Evolutionary conservation across 2,329 filamentous ascomycete species (phyloP).

Genomic region (Pseudogymnoascus verrucosus): DNA sequence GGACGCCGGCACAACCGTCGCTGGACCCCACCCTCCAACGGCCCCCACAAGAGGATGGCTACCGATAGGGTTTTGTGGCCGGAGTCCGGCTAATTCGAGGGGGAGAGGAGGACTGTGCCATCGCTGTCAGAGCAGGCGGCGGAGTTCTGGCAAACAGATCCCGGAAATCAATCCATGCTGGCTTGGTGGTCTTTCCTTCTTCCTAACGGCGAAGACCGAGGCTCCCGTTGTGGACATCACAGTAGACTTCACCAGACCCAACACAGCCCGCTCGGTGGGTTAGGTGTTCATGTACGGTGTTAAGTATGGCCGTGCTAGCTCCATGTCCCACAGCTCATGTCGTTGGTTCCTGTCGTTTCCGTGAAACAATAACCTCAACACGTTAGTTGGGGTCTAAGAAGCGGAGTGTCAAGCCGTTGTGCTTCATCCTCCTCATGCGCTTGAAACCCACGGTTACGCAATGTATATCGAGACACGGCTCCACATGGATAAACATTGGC

Average conservation of each 20-base stretch:
- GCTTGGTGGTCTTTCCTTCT: background rate
- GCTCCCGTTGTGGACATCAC: background rate
- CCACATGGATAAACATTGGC: constrained; percentile 3
- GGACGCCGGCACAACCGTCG: background rate
- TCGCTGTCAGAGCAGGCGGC: constrained; percentile 1
- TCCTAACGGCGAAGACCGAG: constrained; percentile 1
- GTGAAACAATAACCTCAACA: background rate
- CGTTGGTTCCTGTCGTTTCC: background rate
- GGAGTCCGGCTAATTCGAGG: constrained; percentile 5
- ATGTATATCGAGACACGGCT: background rate
- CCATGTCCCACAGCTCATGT: background rate
- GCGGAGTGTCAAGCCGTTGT: constrained; percentile 1
- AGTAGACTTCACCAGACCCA: background rate
- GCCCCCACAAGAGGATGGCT: constrained; percentile 1
- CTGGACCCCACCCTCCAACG: background rate
- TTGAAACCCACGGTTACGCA: background rate
- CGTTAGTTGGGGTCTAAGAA: constrained; percentile 2
- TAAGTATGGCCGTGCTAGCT: background rate
- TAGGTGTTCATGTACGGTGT: background rate
- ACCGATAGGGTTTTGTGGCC: background rate
- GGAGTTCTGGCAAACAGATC: background rate
- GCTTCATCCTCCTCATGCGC: background rate
- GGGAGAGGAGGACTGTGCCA: background rate
- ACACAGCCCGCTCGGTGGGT: background rate
- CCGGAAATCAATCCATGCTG: background rate